These are phyloP conservation scores for Colletotrichum gloeosporioides DNA, from an alignment of 2,329 filamentous ascomycete species.

Conservation along the genomic window DNA sequence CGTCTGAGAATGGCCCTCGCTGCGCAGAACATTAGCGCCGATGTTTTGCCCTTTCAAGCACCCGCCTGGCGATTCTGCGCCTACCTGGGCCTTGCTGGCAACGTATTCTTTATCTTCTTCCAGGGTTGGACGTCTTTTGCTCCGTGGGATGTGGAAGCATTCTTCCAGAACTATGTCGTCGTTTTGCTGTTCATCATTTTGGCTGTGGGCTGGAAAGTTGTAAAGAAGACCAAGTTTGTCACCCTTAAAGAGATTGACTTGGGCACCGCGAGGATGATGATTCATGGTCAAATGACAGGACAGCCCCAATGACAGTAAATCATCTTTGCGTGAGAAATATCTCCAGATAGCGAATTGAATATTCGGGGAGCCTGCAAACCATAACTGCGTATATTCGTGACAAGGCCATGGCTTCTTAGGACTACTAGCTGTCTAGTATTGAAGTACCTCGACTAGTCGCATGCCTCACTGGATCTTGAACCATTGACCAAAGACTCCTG, in stretches of 20 bases:
- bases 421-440: rapidly evolving
- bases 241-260: neutral
- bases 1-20: neutral
- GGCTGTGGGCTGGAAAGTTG: neutral
- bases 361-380: neutral
- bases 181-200: neutral
- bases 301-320: neutral
- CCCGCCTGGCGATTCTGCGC: neutral
- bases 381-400: neutral
- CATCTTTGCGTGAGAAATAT: rapidly evolving
- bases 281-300: neutral
- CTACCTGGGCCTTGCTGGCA: neutral
- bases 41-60: neutral
- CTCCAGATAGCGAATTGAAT: neutral
- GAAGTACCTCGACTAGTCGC: rapidly evolving
- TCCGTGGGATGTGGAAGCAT: neutral
- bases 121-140: neutral
- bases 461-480: slow-evolving; percentile 17
- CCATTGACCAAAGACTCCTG: slow-evolving; percentile 32
- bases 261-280: neutral
- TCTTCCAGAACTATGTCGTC: neutral
- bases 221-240: neutral
- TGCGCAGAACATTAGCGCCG: neutral
- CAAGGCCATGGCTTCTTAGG: rapidly evolving
- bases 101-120: neutral